Percentiles rank a stretch among this genome's conserved stretches.
Evolutionary conservation across 257 asterid genomes (phyloP).

Genomic region (Misopates orontium): DNA sequence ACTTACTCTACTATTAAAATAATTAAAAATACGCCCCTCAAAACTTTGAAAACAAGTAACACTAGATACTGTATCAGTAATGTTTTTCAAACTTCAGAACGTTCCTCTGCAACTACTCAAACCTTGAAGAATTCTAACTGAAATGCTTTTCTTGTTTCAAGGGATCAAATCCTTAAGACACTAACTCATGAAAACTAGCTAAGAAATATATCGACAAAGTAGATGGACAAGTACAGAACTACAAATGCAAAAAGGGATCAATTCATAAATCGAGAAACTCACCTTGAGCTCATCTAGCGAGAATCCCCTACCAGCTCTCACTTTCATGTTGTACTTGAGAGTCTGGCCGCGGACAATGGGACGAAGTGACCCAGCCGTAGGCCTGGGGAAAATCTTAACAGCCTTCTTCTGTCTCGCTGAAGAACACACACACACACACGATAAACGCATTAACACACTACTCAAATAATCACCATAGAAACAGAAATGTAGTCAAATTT

Average conservation of each 20-base stretch:
- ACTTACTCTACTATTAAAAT: no score
- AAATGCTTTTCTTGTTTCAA: no score
- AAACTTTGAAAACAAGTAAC: no score
- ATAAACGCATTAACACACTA: no score
- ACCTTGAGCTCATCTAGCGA: constrained; percentile 87
- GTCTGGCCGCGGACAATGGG: constrained; percentile 81
- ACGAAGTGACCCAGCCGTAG: constrained; percentile 76
- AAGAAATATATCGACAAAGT: neutral
- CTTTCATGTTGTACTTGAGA: constrained; percentile 80
- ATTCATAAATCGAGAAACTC: neutral
- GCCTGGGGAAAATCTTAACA: constrained; percentile 85
- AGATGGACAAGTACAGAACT: neutral
- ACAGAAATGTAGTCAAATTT: neutral
- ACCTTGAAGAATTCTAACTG: no score
- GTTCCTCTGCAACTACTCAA: no score
- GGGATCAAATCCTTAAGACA: no score
- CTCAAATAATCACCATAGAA: no score
- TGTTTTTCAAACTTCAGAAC: no score
- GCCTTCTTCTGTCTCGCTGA: constrained; percentile 83
- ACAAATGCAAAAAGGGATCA: neutral
- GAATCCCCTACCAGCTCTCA: constrained; percentile 79
- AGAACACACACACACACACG: neutral
- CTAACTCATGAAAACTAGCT: neutral
- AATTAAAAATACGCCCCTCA: no score
- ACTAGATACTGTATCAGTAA: no score